Evolutionary conservation across 2,329 filamentous ascomycete species (phyloP).

Genomic region (Ciborinia camelliae): DNA sequence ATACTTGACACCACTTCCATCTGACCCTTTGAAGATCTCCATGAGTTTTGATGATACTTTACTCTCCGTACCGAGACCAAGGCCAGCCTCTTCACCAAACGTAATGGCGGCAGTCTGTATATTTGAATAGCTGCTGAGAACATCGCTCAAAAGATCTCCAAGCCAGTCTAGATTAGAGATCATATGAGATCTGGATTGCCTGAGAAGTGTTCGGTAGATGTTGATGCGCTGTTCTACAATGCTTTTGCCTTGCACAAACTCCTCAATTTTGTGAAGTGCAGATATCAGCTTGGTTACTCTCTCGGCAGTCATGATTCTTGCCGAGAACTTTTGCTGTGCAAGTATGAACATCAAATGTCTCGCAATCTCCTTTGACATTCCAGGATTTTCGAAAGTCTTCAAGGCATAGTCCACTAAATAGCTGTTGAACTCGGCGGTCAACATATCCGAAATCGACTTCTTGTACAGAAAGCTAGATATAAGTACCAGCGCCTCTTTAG

Average conservation of each 20-base stretch:
- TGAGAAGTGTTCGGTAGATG: constrained; percentile 75
- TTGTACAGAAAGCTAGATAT: constrained; percentile 75
- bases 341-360: constrained; percentile 79
- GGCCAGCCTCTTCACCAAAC: constrained; percentile 68
- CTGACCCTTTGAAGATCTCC: constrained; percentile 54
- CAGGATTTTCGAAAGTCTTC: constrained; percentile 63
- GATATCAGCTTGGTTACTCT: constrained; percentile 68
- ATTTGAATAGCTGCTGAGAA: constrained; percentile 76
- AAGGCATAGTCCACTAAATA: constrained; percentile 82
- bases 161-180: constrained; percentile 73
- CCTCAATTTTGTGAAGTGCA: constrained; percentile 68
- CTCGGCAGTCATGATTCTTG: constrained; percentile 69
- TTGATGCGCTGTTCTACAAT: constrained; percentile 73
- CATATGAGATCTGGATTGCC: constrained; percentile 70
- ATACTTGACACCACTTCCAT: constrained; percentile 47
- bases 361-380: constrained; percentile 70
- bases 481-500: constrained; percentile 74
- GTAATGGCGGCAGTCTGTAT: constrained; percentile 71
- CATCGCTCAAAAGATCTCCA: constrained; percentile 73
- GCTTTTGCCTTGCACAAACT: constrained; percentile 73
- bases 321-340: constrained; percentile 72
- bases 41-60: constrained; percentile 63
- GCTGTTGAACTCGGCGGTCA: constrained; percentile 74
- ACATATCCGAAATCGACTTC: constrained; percentile 62
- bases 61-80: constrained; percentile 65